phyloP scores from a whole-genome alignment of 345 rosid genomes.

The Noccaea bulbosa region DNA sequence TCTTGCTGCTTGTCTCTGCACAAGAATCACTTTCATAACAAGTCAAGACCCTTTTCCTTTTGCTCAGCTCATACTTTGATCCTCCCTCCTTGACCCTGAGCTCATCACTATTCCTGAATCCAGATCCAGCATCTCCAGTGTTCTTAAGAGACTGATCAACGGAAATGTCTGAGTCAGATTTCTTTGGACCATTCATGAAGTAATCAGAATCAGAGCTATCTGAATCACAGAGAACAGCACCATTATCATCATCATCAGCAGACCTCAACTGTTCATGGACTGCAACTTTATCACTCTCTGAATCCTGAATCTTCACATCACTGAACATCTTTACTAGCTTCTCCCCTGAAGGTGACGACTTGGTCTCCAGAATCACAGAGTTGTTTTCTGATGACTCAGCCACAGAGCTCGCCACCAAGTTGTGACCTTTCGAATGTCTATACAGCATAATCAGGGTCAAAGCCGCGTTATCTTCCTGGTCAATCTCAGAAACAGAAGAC shows the following conservation, averaged over 20 bases:
- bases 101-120: constrained; percentile 19
- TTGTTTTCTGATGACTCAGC: constrained; percentile 70
- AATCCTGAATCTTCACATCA: constrained; percentile 35
- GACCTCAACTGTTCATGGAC: constrained; percentile 43
- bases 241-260: constrained; percentile 39
- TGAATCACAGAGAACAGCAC: constrained; percentile 33
- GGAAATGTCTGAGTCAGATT: constrained; percentile 54
- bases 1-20: constrained; percentile 39
- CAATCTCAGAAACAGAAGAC: constrained; percentile 55
- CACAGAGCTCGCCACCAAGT: constrained; percentile 48
- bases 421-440: constrained; percentile 52
- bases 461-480: constrained; percentile 65
- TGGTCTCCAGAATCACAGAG: constrained; percentile 62
- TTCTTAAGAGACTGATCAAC: constrained; percentile 46
- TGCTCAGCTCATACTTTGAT: constrained; percentile 50
- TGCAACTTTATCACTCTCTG: constrained; percentile 20
- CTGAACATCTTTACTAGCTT: constrained; percentile 44
- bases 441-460: constrained; percentile 70
- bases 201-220: constrained; percentile 69
- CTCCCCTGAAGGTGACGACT: constrained; percentile 49
- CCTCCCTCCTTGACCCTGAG: background rate
- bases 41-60: constrained; percentile 41
- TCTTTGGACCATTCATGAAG: constrained; percentile 62
- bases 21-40: constrained; percentile 50
- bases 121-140: constrained; percentile 40